phyloP scores from a whole-genome alignment of 108 stramenopile genomes.

The Fistulifera pelliculosa region DNA sequence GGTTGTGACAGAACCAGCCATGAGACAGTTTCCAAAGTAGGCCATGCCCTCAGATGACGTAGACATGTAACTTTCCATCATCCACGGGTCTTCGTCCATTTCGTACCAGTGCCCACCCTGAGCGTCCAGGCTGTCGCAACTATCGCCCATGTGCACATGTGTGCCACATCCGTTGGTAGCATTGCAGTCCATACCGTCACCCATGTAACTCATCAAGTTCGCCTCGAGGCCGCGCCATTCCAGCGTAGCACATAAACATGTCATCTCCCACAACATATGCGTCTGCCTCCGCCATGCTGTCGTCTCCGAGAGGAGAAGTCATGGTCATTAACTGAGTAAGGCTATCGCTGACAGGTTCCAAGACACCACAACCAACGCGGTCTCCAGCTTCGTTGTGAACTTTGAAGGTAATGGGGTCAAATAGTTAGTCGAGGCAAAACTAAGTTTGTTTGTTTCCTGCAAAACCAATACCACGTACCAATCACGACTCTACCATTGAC shows the following conservation, averaged over 20 bases:
- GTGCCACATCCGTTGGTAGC: conserved; percentile 25
- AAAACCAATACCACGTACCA: background rate
- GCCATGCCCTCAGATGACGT: conserved; percentile 12
- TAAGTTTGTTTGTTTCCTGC: too few relatives aligned
- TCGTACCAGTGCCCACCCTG: conserved; percentile 28
- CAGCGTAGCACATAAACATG: background rate
- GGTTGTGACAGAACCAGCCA: conserved; percentile 3
- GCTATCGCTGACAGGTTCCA: conserved; percentile 2
- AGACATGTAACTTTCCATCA: conserved; percentile 7
- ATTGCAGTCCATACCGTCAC: conserved; percentile 2
- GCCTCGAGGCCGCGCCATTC: conserved; percentile 4
- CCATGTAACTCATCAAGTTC: background rate
- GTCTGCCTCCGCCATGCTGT: background rate
- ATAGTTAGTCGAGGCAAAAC: too few relatives aligned
- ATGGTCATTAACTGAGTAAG: background rate
- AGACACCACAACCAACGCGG: conserved; percentile 8
- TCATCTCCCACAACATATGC: background rate
- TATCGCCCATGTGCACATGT: conserved; percentile 23
- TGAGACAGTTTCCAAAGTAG: conserved; percentile 8
- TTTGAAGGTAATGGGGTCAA: too few relatives aligned
- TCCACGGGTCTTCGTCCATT: conserved; percentile 15
- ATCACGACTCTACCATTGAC: conserved; percentile 3
- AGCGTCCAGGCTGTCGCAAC: conserved; percentile 13
- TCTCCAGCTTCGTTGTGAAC: conserved; percentile 5
- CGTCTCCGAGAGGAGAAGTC: background rate